phyloP scores from a whole-genome alignment of 768 basidiomycete species.

The Russula sp. region DNA sequence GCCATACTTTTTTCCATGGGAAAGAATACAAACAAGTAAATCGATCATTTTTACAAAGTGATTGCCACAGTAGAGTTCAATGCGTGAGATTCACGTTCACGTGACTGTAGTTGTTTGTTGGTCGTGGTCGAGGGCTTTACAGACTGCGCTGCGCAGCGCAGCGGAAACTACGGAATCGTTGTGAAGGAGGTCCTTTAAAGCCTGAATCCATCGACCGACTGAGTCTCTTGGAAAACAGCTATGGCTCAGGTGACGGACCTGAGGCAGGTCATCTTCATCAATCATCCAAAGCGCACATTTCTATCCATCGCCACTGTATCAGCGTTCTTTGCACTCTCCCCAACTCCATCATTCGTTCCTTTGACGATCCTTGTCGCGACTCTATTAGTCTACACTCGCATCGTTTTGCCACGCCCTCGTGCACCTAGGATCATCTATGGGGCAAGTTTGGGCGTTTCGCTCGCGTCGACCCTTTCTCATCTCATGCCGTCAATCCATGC shows the following conservation, averaged over 20 bases:
- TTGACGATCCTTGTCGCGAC: slow-evolving; percentile 26
- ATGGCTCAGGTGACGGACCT: neutral
- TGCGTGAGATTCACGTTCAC: no score
- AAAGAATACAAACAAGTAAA: no score
- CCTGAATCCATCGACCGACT: neutral
- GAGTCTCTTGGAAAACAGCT: neutral
- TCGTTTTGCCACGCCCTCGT: slow-evolving; percentile 18
- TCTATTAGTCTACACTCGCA: slow-evolving; percentile 25
- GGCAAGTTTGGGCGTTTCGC: slow-evolving; percentile 24
- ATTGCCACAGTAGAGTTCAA: no score
- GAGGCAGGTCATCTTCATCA: slow-evolving; percentile 13
- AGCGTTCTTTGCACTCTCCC: slow-evolving; percentile 25
- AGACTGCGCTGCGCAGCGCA: neutral
- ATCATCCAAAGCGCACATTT: slow-evolving; percentile 17
- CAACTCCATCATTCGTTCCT: slow-evolving; percentile 28
- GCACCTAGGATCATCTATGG: slow-evolving; percentile 1
- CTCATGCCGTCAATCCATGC: slow-evolving; percentile 35
- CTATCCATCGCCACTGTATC: neutral
- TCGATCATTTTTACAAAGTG: no score
- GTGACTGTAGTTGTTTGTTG: no score
- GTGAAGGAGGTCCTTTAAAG: neutral
- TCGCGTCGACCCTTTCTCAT: slow-evolving; percentile 26
- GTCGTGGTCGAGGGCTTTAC: no score
- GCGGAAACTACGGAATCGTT: neutral
- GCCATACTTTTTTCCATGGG: no score